These are phyloP conservation scores for Saccharomyces jurei DNA, from an alignment of 805 yeast species.

Conservation along the genomic window DNA sequence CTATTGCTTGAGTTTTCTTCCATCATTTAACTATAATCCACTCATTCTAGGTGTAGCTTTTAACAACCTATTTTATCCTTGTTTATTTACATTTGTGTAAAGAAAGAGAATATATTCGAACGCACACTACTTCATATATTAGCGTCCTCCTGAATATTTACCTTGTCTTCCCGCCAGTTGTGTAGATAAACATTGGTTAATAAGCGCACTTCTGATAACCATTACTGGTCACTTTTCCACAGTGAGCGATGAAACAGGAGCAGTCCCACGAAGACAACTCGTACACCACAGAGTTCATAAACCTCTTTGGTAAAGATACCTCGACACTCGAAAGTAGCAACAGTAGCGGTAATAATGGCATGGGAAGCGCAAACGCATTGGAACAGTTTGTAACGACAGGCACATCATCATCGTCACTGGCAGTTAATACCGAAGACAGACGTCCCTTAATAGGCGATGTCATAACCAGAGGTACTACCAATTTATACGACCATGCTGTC, in stretches of 20 bases:
- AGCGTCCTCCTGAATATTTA: not conserved
- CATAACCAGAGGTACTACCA: constrained; percentile 2
- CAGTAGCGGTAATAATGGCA: not conserved
- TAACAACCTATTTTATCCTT: not conserved
- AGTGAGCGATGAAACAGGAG: not conserved
- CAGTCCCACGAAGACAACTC: constrained; percentile 1
- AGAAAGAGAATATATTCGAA: not conserved
- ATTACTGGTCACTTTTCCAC: not conserved
- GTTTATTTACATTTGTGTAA: not conserved
- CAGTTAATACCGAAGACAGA: not conserved
- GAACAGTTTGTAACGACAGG: not conserved
- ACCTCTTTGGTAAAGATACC: constrained; percentile 14
- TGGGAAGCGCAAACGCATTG: not conserved
- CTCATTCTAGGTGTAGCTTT: not conserved
- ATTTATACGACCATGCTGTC: constrained; percentile 5
- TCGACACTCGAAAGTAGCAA: constrained; percentile 4
- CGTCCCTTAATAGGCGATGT: constrained; percentile 5
- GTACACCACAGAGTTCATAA: constrained; percentile 12
- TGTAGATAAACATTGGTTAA: not conserved
- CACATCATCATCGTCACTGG: not conserved
- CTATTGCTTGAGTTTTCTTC: not conserved
- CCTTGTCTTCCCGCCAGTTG: not conserved
- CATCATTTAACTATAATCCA: not conserved
- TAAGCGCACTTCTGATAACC: not conserved
- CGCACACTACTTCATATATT: not conserved